Conservation (phyloP, 768 basidiomycete genomes). For the Hericium alpestre region DNA sequence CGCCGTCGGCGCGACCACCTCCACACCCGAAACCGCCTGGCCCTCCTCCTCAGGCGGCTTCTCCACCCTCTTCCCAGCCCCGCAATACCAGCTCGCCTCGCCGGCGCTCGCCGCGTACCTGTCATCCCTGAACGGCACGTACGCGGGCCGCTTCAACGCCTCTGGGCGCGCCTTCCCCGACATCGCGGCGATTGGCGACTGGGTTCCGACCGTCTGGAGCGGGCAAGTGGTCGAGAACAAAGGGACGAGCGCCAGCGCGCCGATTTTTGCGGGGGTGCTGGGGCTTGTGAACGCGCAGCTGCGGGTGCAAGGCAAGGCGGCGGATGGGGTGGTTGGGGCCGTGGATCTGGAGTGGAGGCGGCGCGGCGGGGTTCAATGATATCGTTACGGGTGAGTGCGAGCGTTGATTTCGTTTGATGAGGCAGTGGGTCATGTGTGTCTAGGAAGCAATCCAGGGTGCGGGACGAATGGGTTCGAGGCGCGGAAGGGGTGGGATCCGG, state of each 20-base stretch:
- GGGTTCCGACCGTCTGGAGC: conserved; percentile 5
- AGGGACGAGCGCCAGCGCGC: conserved; percentile 17
- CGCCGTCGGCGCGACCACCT: neutral
- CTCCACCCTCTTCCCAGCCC: conserved; percentile 14
- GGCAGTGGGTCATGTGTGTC: too few relatives aligned
- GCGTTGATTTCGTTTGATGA: too few relatives aligned
- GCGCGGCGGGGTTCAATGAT: conserved; percentile 16
- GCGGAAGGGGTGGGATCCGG: conserved; percentile 18
- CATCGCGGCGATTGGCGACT: conserved; percentile 11
- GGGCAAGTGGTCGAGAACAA: neutral
- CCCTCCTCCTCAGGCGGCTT: conserved; percentile 13
- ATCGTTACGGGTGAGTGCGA: conserved; percentile 15
- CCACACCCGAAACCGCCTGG: conserved; percentile 7
- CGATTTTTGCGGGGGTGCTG: conserved; percentile 18
- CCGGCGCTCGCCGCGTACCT: conserved; percentile 10
- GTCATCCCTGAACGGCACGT: conserved; percentile 4
- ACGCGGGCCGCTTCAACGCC: conserved; percentile 10
- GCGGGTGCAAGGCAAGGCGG: conserved; percentile 15
- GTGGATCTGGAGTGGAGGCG: conserved; percentile 14
- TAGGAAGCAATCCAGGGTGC: conserved; percentile 17
- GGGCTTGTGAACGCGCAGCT: conserved; percentile 20
- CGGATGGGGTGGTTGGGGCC: conserved; percentile 22
- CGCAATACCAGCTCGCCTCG: conserved; percentile 2
- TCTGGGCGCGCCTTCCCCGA: conserved; percentile 14
- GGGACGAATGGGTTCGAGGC: conserved; percentile 18